Evolutionary conservation across 2,329 filamentous ascomycete species (phyloP).

Genomic region (Exophiala spinifera): DNA sequence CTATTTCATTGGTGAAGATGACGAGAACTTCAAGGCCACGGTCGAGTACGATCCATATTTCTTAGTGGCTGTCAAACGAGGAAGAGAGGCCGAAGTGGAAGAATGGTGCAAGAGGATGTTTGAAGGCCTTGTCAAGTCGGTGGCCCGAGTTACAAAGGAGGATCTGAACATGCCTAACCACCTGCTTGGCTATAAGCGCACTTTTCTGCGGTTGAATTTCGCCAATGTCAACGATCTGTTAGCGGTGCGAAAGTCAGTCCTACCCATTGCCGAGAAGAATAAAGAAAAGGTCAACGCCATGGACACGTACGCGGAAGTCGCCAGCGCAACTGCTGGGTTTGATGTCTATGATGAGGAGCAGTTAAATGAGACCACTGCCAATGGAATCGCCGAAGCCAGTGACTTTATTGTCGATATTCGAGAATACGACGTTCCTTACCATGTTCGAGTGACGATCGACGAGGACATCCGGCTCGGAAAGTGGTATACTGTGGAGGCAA

Average conservation of each 20-base stretch:
- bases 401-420: slow-evolving; percentile 98
- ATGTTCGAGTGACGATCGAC: slow-evolving; percentile 98
- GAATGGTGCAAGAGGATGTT: slow-evolving; percentile 82
- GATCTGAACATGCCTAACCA: slow-evolving; percentile 95
- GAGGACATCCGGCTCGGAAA: slow-evolving; percentile 92
- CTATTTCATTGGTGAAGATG: slow-evolving; percentile 91
- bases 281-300: slow-evolving; percentile 94
- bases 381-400: slow-evolving; percentile 80
- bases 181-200: slow-evolving; percentile 82
- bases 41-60: slow-evolving; percentile 98
- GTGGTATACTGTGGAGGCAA: slow-evolving; percentile 95
- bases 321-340: slow-evolving; percentile 75
- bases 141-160: slow-evolving; percentile 81
- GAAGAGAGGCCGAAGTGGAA: slow-evolving; percentile 87
- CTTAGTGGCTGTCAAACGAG: slow-evolving; percentile 81
- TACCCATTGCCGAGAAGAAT: slow-evolving; percentile 93
- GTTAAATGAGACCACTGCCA: slow-evolving; percentile 75
- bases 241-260: slow-evolving; percentile 76
- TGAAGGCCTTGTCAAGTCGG: slow-evolving; percentile 76
- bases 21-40: slow-evolving; percentile 90
- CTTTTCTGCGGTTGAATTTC: slow-evolving; percentile 83
- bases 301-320: slow-evolving; percentile 97
- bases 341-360: slow-evolving; percentile 94
- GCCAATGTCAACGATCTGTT: slow-evolving; percentile 83
- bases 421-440: slow-evolving; percentile 98